These are phyloP conservation scores for Lumnitzera racemosa DNA, from an alignment of 345 rosid species.

Conservation along the genomic window DNA sequence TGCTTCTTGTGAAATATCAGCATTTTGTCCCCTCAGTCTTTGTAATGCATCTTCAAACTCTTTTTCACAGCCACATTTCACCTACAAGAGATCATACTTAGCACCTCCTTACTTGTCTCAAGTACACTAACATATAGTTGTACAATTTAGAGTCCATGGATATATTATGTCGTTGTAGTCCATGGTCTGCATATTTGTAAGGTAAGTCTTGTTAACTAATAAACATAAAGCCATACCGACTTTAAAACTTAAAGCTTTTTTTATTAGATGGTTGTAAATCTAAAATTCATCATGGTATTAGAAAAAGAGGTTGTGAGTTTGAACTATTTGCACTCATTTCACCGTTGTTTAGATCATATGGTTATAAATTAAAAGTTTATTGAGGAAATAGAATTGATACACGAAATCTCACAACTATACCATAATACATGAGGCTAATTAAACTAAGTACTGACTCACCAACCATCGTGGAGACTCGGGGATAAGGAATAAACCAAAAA, in stretches of 20 bases:
- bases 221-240: too few species aligned
- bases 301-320: too few species aligned
- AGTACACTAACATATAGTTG: background rate
- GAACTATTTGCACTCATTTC: too few species aligned
- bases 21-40: conserved; percentile 31
- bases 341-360: too few species aligned
- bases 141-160: background rate
- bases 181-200: too few species aligned
- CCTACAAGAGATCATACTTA: conserved; percentile 17
- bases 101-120: background rate
- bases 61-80: conserved; percentile 26
- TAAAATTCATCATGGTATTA: too few species aligned
- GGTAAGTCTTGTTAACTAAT: too few species aligned
- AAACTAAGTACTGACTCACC: conserved; percentile 12
- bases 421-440: background rate
- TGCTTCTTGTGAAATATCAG: conserved; percentile 40
- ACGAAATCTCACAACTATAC: too few species aligned
- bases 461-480: conserved; percentile 53
- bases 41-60: conserved; percentile 36
- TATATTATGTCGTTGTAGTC: too few species aligned
- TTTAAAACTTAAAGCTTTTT: too few species aligned
- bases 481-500: conserved; percentile 28
- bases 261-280: too few species aligned
- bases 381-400: background rate
- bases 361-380: background rate